phyloP scores from a whole-genome alignment of 2,329 filamentous ascomycete genomes.

The Aspergillus neoniger region DNA sequence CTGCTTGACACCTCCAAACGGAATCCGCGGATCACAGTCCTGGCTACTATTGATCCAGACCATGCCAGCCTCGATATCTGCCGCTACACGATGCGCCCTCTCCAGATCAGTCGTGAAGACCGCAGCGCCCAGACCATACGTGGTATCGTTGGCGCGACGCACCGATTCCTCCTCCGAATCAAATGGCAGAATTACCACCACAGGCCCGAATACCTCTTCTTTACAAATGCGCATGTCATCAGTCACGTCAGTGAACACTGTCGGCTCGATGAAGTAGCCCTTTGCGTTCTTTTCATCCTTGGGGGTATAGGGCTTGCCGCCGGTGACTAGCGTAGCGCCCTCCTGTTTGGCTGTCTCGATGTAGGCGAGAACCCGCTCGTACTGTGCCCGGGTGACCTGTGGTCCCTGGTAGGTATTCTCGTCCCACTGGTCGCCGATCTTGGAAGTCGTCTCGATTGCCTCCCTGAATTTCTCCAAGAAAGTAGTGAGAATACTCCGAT shows the following conservation, averaged over 20 bases:
- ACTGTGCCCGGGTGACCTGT: conserved; percentile 48
- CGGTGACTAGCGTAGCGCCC: conserved; percentile 41
- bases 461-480: conserved; percentile 43
- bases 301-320: conserved; percentile 38
- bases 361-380: conserved; percentile 47
- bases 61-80: conserved; percentile 49
- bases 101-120: conserved; percentile 48
- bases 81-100: conserved; percentile 44
- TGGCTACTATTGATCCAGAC: conserved; percentile 50
- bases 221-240: conserved; percentile 41
- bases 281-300: conserved; percentile 35
- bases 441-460: conserved; percentile 36
- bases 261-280: conserved; percentile 45
- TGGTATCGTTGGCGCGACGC: conserved; percentile 42
- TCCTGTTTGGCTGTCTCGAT: conserved; percentile 46
- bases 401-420: conserved; percentile 48
- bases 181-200: conserved; percentile 45
- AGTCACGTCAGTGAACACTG: conserved; percentile 39
- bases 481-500: conserved; percentile 53
- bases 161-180: conserved; percentile 44
- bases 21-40: conserved; percentile 44
- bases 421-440: conserved; percentile 47
- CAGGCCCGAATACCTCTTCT: conserved; percentile 49
- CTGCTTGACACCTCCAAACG: conserved; percentile 50
- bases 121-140: conserved; percentile 46